phyloP scores from a whole-genome alignment of 2,329 filamentous ascomycete species.

The Cladosporium colombiae region DNA sequence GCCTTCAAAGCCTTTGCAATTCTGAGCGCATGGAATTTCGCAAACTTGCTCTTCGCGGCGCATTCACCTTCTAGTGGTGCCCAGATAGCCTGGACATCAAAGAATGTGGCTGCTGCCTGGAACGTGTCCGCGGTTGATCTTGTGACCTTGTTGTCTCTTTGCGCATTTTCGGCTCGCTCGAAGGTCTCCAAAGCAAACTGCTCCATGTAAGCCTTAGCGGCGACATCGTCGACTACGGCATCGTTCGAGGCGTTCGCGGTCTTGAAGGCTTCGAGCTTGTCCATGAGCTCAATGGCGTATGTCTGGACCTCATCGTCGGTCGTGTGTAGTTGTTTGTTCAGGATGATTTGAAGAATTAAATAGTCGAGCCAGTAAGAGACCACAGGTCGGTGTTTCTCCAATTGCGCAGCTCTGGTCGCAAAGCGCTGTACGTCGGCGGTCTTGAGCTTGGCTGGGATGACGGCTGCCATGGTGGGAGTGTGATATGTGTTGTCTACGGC shows the following conservation, averaged over 20 bases:
- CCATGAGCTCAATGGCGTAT: conserved; percentile 84
- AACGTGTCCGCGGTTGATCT: conserved; percentile 94
- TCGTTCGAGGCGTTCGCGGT: conserved; percentile 73
- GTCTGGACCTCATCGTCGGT: conserved; percentile 73
- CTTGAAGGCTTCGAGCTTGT: conserved; percentile 85
- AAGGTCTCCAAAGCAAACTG: conserved; percentile 92
- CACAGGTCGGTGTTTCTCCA: conserved; percentile 81
- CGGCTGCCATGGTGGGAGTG: conserved; percentile 65
- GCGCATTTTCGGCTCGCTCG: conserved; percentile 75
- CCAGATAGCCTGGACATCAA: conserved; percentile 87
- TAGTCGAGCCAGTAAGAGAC: conserved; percentile 93
- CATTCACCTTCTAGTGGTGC: conserved; percentile 71
- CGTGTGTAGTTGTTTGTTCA: conserved; percentile 76
- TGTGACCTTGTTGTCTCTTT: conserved; percentile 64
- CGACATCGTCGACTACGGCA: conserved; percentile 79
- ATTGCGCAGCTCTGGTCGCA: conserved; percentile 77
- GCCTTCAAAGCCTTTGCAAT: conserved; percentile 90
- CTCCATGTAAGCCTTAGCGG: conserved; percentile 88
- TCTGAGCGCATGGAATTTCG: conserved; percentile 90
- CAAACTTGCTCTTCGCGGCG: conserved; percentile 86
- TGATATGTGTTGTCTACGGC: not conserved
- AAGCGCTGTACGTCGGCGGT: conserved; percentile 82
- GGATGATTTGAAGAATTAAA: conserved; percentile 89
- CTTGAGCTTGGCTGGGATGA: conserved; percentile 72
- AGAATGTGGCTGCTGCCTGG: conserved; percentile 86